Conservation (phyloP, 495 filamentous ascomycete genomes). For the Poronia punctata region DNA sequence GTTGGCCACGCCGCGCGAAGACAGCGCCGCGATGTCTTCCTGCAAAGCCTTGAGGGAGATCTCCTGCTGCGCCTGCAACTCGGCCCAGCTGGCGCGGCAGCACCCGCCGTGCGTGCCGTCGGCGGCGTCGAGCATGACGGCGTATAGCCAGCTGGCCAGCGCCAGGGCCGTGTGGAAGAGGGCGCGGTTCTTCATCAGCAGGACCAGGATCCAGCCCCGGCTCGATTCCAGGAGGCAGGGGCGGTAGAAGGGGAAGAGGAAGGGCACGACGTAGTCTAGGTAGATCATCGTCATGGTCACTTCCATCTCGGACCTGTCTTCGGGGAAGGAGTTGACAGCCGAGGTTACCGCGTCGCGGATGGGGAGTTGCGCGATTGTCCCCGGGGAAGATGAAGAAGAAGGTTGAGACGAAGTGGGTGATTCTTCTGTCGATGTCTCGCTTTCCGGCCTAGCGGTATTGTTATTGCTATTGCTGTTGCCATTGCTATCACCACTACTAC, state of each 20-base stretch:
- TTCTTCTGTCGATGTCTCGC: background rate
- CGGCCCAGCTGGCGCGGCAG: slow-evolving; percentile 22
- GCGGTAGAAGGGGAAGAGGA: slow-evolving; percentile 47
- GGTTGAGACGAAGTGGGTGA: too few relatives aligned
- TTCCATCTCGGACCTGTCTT: slow-evolving; percentile 8
- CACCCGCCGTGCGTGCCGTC: slow-evolving; percentile 18
- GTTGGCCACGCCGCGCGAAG: slow-evolving; percentile 24
- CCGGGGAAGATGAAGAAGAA: too few relatives aligned
- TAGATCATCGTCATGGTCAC: slow-evolving; percentile 35
- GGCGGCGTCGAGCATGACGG: slow-evolving; percentile 19
- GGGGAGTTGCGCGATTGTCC: too few relatives aligned
- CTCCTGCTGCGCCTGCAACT: slow-evolving; percentile 32
- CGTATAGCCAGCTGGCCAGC: slow-evolving; percentile 41
- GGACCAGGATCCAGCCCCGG: slow-evolving; percentile 43
- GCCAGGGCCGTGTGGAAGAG: slow-evolving; percentile 40
- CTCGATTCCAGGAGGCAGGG: slow-evolving; percentile 40
- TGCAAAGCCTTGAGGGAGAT: slow-evolving; percentile 36
- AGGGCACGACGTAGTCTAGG: slow-evolving; percentile 45
- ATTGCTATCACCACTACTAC: background rate
- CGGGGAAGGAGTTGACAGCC: slow-evolving; percentile 1
- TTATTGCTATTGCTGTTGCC: background rate
- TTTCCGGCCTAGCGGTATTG: background rate
- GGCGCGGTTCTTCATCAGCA: slow-evolving; percentile 42
- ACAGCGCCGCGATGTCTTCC: slow-evolving; percentile 33
- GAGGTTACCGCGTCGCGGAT: background rate